These are phyloP conservation scores for Beauveria caledonica DNA, from an alignment of 2,329 filamentous ascomycete species.

Conservation along the genomic window DNA sequence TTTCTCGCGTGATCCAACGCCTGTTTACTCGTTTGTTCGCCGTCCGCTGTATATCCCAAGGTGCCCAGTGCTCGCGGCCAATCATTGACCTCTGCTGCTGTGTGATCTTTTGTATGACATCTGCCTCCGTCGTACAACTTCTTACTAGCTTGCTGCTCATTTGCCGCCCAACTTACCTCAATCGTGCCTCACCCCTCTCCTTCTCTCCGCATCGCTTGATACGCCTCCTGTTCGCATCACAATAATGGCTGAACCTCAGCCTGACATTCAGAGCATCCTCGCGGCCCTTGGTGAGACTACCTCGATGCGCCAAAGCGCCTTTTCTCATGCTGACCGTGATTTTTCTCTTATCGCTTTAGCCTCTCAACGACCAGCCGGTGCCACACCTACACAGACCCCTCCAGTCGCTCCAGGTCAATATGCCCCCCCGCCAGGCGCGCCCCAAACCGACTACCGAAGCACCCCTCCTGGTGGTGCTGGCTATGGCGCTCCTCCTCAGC, in stretches of 20 bases:
- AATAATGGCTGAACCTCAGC: constrained; percentile 24
- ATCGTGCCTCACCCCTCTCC: background rate
- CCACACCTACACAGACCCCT: constrained; percentile 35
- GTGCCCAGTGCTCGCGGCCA: constrained; percentile 4
- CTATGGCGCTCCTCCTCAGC: constrained; percentile 30
- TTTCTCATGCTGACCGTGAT: constrained; percentile 8
- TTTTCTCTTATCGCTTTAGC: constrained; percentile 25
- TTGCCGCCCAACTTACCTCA: background rate
- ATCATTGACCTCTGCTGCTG: background rate
- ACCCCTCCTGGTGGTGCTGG: constrained; percentile 28
- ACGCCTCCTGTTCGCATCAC: background rate
- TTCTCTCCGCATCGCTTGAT: background rate
- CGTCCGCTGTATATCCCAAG: constrained; percentile 1
- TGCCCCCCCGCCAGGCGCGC: constrained; percentile 29
- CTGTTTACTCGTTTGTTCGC: background rate
- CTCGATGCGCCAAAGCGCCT: background rate
- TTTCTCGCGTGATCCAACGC: constrained; percentile 3
- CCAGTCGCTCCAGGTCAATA: constrained; percentile 29
- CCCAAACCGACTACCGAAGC: constrained; percentile 26
- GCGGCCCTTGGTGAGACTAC: constrained; percentile 37
- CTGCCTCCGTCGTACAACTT: background rate
- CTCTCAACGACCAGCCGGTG: constrained; percentile 35
- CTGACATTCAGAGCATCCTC: constrained; percentile 38
- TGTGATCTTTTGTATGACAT: constrained; percentile 8
- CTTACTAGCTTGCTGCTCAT: constrained; percentile 1